Base-by-base conservation (phyloP, 139 green algal genomes). In the Chlorokybus atmophyticus region DNA sequence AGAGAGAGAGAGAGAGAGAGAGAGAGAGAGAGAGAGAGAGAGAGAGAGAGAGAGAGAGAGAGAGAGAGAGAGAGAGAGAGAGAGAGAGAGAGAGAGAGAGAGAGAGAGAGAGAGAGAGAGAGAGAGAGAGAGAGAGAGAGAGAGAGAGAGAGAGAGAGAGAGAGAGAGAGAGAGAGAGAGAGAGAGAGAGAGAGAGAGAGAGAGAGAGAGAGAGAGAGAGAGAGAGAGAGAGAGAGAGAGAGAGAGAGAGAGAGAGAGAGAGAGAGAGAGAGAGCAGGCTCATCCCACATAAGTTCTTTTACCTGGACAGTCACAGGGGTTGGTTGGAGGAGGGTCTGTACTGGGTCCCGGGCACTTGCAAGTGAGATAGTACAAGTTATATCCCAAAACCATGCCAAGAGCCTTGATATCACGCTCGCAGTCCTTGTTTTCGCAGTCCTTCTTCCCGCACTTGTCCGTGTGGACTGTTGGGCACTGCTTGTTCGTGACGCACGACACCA, bases 361-460 rank as follows among this genome's bases (percentile, higher is more conserved):
- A n/a, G n/a, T n/a, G n/a, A n/a, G n/a, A n/a, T n/a, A n/a, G n/a
- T n/a, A n/a, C n/a, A n/a, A n/a, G n/a, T n/a, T n/a, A n/a, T n/a
- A n/a, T 19, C 31, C 25, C 24, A 54, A 67, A 6, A 44, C 31
- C 31, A 79, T 67, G 74, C 95, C 95, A 57, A 75, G 59, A 57
- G 93, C 78, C 14, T 59, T 35, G 10, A 95, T 63, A 17, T 54
- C 29, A 68, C 75, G 82, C 4, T 83, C 73, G 44, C 90, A 90
- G 1, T 82, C 70, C 7, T 97, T 53, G 2, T 71, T 68, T 19
- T 95, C 80, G 10, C 66, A 61, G 56, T 96, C 86, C 2, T n/a
- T n/a, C n/a, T n/a, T n/a, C n/a, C n/a, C n/a, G n/a, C n/a, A n/a
- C n/a, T n/a, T n/a, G n/a, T n/a, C n/a, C n/a, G n/a, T n/a, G n/a